These are phyloP conservation scores for Pythium biforme DNA, from an alignment of 352 stramenopile genomes.

Conservation along the genomic window DNA sequence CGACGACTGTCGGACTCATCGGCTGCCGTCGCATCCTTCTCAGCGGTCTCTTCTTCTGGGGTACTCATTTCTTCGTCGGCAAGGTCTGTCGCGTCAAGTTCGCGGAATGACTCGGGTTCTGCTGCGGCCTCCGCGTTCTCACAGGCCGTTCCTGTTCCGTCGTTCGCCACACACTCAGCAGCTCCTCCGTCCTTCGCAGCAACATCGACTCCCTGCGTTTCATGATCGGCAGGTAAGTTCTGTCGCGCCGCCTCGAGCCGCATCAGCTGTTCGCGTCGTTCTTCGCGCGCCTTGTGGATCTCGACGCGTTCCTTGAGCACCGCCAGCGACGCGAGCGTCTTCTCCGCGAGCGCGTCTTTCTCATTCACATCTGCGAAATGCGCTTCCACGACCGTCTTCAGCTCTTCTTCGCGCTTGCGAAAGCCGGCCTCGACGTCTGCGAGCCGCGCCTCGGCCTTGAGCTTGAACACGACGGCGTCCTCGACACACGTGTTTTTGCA, in stretches of 20 bases:
- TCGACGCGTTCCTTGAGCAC: slow-evolving; percentile 57
- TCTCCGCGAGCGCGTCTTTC: slow-evolving; percentile 25
- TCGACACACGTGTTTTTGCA: slow-evolving; percentile 54
- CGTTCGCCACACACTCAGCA: slow-evolving; percentile 15
- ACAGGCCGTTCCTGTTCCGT: slow-evolving; percentile 16
- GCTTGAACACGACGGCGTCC: slow-evolving; percentile 37
- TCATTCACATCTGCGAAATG: slow-evolving; percentile 46
- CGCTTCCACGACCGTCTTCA: slow-evolving; percentile 40
- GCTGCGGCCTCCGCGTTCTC: neutral
- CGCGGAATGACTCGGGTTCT: slow-evolving; percentile 14
- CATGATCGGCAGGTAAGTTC: slow-evolving; percentile 28
- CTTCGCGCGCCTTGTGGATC: slow-evolving; percentile 63
- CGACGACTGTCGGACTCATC: slow-evolving; percentile 33
- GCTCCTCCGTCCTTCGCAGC: neutral
- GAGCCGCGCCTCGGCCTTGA: slow-evolving; percentile 38
- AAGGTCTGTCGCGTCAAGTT: slow-evolving; percentile 13
- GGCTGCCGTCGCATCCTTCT: slow-evolving; percentile 29
- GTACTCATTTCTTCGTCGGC: slow-evolving; percentile 33
- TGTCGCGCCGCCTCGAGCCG: slow-evolving; percentile 49
- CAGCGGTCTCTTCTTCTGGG: slow-evolving; percentile 27
- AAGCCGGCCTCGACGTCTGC: slow-evolving; percentile 46
- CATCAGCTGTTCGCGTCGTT: slow-evolving; percentile 58
- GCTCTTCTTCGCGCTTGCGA: slow-evolving; percentile 39
- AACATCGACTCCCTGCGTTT: slow-evolving; percentile 10
- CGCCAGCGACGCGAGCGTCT: slow-evolving; percentile 40